Evolutionary conservation across 306 rosid genomes (phyloP).

Genomic region (Urtica urens): DNA sequence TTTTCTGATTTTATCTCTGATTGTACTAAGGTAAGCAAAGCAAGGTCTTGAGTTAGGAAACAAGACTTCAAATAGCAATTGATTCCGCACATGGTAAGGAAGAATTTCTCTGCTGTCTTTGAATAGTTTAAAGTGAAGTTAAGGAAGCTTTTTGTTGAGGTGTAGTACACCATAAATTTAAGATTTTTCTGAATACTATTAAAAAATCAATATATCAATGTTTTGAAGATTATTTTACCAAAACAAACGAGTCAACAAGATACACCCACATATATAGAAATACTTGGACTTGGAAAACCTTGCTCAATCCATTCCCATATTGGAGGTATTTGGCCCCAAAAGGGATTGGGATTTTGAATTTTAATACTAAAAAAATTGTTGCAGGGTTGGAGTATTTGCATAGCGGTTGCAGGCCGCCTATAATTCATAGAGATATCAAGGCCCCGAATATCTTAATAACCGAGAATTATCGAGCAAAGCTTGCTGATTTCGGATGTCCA

Average conservation of each 20-base stretch:
- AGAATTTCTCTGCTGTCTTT: neutral
- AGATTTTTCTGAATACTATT: neutral
- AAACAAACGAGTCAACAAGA: too few relatives aligned
- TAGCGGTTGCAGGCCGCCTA: conserved; percentile 13
- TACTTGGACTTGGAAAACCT: too few relatives aligned
- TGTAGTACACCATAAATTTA: neutral
- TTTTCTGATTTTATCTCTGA: neutral
- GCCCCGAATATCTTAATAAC: conserved; percentile 38
- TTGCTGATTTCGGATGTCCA: conserved; percentile 41
- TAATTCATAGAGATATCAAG: conserved; percentile 43
- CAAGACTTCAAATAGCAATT: conserved; percentile 25
- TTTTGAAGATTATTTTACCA: neutral
- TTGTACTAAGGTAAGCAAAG: neutral
- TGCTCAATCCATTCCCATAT: too few relatives aligned
- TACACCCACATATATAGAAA: too few relatives aligned
- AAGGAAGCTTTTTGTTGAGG: too few relatives aligned
- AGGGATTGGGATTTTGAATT: too few relatives aligned
- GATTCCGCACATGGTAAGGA: conserved; percentile 33
- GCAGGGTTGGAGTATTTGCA: conserved; percentile 24
- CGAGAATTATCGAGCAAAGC: conserved; percentile 26
- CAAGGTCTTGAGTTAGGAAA: conserved; percentile 16
- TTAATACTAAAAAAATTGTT: too few relatives aligned
- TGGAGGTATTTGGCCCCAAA: too few relatives aligned
- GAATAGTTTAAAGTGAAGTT: too few relatives aligned
- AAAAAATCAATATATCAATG: too few relatives aligned